Evolutionary conservation across 768 basidiomycete species (phyloP).

Genomic region (Boletus speciosus): DNA sequence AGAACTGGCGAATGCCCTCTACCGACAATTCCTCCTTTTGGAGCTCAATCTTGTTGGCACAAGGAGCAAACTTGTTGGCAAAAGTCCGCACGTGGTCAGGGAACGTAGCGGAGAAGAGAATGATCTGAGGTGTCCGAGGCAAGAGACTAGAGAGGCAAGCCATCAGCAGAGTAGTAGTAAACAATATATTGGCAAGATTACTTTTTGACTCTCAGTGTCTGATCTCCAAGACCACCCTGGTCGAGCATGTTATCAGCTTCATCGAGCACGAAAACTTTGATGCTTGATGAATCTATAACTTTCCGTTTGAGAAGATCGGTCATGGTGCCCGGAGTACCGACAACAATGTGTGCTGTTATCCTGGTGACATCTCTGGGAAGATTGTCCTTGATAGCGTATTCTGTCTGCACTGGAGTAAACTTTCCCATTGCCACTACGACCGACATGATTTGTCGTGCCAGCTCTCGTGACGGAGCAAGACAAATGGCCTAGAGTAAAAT

Average conservation of each 20-base stretch:
- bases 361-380: slow-evolving; percentile 60
- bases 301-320: slow-evolving; percentile 75
- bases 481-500: slow-evolving; percentile 70
- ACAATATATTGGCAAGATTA: slow-evolving; percentile 34
- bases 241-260: slow-evolving; percentile 99
- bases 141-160: slow-evolving; percentile 45
- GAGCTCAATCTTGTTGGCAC: slow-evolving; percentile 94
- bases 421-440: slow-evolving; percentile 94
- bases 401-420: slow-evolving; percentile 88
- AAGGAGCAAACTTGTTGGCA: slow-evolving; percentile 88
- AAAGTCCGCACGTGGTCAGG: slow-evolving; percentile 90
- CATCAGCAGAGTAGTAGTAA: slow-evolving; percentile 12
- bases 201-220: slow-evolving; percentile 93
- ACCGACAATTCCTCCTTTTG: slow-evolving; percentile 92
- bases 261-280: slow-evolving; percentile 94
- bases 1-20: slow-evolving; percentile 94
- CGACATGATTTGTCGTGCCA: slow-evolving; percentile 96
- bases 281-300: slow-evolving; percentile 72
- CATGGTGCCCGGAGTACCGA: slow-evolving; percentile 97
- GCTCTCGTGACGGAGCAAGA: slow-evolving; percentile 95
- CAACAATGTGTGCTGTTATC: slow-evolving; percentile 85
- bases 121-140: slow-evolving; percentile 68
- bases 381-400: slow-evolving; percentile 92
- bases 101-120: slow-evolving; percentile 98
- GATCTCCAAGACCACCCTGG: slow-evolving; percentile 89